phyloP scores from a whole-genome alignment of 495 filamentous ascomycete genomes.

The Penicillium canariense region DNA sequence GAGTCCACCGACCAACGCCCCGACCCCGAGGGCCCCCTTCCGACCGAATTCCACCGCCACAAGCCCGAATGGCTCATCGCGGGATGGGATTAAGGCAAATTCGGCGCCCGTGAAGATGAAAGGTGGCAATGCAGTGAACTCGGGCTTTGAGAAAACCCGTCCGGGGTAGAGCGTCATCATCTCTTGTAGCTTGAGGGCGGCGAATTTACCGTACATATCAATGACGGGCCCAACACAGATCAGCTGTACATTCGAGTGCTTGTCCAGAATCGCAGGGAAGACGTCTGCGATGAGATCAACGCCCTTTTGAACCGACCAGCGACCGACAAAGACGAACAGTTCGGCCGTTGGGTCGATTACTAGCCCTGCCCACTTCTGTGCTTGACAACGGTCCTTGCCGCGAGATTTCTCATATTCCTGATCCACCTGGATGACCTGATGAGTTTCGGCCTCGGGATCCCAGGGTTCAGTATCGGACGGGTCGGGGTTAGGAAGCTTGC shows the following conservation, averaged over 20 bases:
- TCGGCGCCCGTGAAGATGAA: slow-evolving; percentile 79
- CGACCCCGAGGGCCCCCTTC: slow-evolving; percentile 74
- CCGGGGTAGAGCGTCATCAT: slow-evolving; percentile 73
- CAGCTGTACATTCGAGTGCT: slow-evolving; percentile 65
- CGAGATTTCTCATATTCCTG: slow-evolving; percentile 55
- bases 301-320: slow-evolving; percentile 79
- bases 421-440: no score
- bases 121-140: slow-evolving; percentile 72
- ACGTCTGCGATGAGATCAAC: slow-evolving; percentile 77
- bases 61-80: slow-evolving; percentile 76
- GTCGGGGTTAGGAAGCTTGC: slow-evolving; percentile 72
- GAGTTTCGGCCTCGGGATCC: no score
- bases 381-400: slow-evolving; percentile 60
- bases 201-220: slow-evolving; percentile 77
- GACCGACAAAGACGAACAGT: slow-evolving; percentile 74
- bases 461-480: slow-evolving; percentile 74
- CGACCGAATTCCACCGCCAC: slow-evolving; percentile 81
- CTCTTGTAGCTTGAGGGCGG: slow-evolving; percentile 66
- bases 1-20: slow-evolving; percentile 61
- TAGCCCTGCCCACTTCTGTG: slow-evolving; percentile 77
- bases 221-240: slow-evolving; percentile 73
- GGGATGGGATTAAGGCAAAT: slow-evolving; percentile 74
- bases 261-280: slow-evolving; percentile 66
- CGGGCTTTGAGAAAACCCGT: slow-evolving; percentile 73
- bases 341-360: slow-evolving; percentile 67